These are phyloP conservation scores for Eutrema yunnanense DNA, from an alignment of 345 rosid genomes.

Conservation along the genomic window DNA sequence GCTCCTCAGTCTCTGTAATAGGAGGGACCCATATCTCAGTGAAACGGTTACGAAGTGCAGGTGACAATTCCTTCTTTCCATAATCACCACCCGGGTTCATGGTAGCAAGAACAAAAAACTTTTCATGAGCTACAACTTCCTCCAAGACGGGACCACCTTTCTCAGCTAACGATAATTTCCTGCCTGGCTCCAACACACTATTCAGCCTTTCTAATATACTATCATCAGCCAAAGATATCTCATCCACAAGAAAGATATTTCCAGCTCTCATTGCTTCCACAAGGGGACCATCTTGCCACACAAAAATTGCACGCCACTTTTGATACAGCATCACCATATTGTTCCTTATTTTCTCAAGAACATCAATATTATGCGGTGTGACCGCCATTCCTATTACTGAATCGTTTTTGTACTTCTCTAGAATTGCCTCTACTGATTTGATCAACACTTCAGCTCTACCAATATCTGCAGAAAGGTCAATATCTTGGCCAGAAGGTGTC, in stretches of 20 bases:
- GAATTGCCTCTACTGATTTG: conserved; percentile 33
- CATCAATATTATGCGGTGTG: conserved; percentile 40
- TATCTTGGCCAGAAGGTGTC: conserved; percentile 23
- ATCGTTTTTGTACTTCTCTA: conserved; percentile 42
- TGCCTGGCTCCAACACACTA: conserved; percentile 90
- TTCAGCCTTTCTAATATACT: conserved; percentile 90
- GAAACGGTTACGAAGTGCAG: conserved; percentile 93
- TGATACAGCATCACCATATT: conserved; percentile 52
- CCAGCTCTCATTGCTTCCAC: conserved; percentile 91
- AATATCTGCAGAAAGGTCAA: conserved; percentile 57
- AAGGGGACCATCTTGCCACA: conserved; percentile 98
- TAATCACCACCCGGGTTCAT: conserved; percentile 99
- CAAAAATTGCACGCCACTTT: conserved; percentile 78
- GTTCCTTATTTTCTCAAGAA: conserved; percentile 47
- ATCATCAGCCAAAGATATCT: conserved; percentile 98
- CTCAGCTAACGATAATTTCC: conserved; percentile 89
- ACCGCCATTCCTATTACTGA: conserved; percentile 28
- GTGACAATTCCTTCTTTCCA: conserved; percentile 96
- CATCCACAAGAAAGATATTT: conserved; percentile 82
- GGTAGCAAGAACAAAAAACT: conserved; percentile 82
- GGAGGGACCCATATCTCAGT: conserved; percentile 98
- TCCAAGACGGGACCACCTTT: conserved; percentile 84
- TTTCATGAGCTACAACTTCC: conserved; percentile 59
- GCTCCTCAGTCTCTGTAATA: conserved; percentile 58
- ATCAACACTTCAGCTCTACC: conserved; percentile 52